These are phyloP conservation scores for Blastobotrys illinoisensis DNA, from an alignment of 1,139 yeast genomes.

Conservation along the genomic window DNA sequence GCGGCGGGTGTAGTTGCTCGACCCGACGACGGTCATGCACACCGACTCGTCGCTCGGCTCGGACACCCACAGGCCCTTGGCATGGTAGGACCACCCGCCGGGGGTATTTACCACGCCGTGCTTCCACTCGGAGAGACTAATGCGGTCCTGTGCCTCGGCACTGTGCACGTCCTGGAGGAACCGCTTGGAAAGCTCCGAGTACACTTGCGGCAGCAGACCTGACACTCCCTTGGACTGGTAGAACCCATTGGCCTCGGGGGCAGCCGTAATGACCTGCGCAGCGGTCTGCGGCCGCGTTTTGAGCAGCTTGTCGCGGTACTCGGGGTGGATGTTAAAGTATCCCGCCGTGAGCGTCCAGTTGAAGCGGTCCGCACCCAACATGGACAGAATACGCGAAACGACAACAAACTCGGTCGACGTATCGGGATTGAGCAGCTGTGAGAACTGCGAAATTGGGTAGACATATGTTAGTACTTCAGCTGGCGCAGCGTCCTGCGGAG, in stretches of 20 bases:
- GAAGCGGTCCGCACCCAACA: conserved; percentile 49
- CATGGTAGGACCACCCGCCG: conserved; percentile 96
- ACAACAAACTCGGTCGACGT: conserved; percentile 79
- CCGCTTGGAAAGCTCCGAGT: conserved; percentile 64
- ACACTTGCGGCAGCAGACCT: conserved; percentile 79
- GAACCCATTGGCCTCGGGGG: conserved; percentile 89
- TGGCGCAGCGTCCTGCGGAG: too few relatives aligned
- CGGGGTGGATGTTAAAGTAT: conserved; percentile 85
- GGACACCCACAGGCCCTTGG: conserved; percentile 91
- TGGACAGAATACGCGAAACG: conserved; percentile 54
- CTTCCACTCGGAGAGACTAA: conserved; percentile 76
- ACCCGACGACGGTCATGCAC: conserved; percentile 75
- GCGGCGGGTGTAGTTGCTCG: conserved; percentile 87
- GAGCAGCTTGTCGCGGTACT: conserved; percentile 57
- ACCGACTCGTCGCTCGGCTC: conserved; percentile 52
- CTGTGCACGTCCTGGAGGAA: conserved; percentile 54
- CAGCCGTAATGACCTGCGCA: conserved; percentile 80
- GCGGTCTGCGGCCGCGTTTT: conserved; percentile 45
- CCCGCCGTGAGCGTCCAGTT: conserved; percentile 95
- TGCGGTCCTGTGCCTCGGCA: conserved; percentile 42
- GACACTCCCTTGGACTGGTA: conserved; percentile 81
- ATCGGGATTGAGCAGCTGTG: conserved; percentile 65
- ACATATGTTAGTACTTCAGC: conserved; percentile 56
- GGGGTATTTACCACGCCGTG: conserved; percentile 76
- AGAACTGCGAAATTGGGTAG: conserved; percentile 87